phyloP scores from a whole-genome alignment of 441 rosid genomes.

The Dalechampia spathulata region DNA sequence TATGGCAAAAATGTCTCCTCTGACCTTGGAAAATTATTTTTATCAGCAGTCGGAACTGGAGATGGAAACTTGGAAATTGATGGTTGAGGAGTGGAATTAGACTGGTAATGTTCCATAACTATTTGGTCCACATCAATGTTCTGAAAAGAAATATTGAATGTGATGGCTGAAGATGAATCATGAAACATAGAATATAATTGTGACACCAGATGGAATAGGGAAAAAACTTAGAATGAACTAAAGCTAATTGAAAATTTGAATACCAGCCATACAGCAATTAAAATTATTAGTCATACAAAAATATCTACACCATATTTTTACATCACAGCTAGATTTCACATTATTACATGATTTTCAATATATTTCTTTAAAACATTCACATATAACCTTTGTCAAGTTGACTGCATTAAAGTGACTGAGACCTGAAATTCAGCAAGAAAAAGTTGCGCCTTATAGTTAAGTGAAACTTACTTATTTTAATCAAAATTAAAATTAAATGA shows the following conservation, averaged over 20 bases:
- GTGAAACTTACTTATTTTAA: not conserved
- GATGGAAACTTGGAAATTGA: slow-evolving; percentile 48
- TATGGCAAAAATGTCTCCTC: slow-evolving; percentile 44
- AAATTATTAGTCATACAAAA: too few species aligned
- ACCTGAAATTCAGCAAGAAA: slow-evolving; percentile 2
- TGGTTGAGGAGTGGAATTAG: slow-evolving; percentile 65
- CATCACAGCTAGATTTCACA: not conserved
- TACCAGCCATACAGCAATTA: too few species aligned
- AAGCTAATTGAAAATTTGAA: too few species aligned
- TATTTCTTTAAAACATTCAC: not conserved
- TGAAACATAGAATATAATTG: not conserved
- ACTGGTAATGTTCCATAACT: slow-evolving; percentile 77
- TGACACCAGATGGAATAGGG: too few species aligned
- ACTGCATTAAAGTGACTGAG: not conserved
- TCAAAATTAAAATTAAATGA: slow-evolving; percentile 6
- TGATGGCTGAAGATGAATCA: slow-evolving; percentile 11
- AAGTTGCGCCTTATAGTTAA: not conserved
- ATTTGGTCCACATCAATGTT: slow-evolving; percentile 87
- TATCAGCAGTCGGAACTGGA: slow-evolving; percentile 44
- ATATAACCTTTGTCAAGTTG: not conserved
- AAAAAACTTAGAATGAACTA: too few species aligned
- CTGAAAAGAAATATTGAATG: slow-evolving; percentile 34
- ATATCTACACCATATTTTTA: not conserved
- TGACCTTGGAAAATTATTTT: slow-evolving; percentile 29
- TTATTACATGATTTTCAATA: not conserved